Percentiles rank a stretch among this genome's conserved stretches.
phyloP scores from a whole-genome alignment of 257 asterid species.

The Schizonepeta tenuifolia region DNA sequence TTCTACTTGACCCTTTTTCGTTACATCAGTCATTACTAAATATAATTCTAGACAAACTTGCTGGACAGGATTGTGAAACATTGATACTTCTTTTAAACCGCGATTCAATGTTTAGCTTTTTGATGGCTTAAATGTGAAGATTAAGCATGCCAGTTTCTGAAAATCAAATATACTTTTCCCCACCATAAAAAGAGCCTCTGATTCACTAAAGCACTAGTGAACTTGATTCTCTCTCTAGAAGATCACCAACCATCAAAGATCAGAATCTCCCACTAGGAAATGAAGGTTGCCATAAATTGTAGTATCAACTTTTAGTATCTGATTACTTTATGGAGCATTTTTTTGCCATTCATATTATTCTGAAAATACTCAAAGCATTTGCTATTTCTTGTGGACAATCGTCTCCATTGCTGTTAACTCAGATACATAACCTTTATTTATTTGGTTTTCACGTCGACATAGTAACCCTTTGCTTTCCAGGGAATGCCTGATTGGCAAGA shows the following conservation, averaged over 20 bases:
- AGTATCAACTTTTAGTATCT: slow-evolving; percentile 1
- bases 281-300: neutral
- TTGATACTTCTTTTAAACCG: neutral
- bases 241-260: neutral
- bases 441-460: neutral
- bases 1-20: neutral
- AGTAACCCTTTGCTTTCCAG: slow-evolving; percentile 45
- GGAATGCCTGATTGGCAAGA: slow-evolving; percentile 99
- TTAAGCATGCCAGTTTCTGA: neutral
- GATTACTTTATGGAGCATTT: slow-evolving; percentile 9
- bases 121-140: neutral
- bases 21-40: neutral
- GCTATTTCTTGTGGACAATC: neutral
- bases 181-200: slow-evolving; percentile 4
- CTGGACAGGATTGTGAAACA: neutral
- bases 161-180: neutral
- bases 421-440: neutral
- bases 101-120: neutral
- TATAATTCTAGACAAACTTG: neutral
- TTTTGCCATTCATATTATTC: neutral
- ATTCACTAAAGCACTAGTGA: neutral
- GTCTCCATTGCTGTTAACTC: neutral
- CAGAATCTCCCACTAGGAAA: neutral
- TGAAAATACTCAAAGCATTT: neutral
- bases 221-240: neutral